Conservation (phyloP, 352 stramenopile genomes). For the Pythium aquatile region DNA sequence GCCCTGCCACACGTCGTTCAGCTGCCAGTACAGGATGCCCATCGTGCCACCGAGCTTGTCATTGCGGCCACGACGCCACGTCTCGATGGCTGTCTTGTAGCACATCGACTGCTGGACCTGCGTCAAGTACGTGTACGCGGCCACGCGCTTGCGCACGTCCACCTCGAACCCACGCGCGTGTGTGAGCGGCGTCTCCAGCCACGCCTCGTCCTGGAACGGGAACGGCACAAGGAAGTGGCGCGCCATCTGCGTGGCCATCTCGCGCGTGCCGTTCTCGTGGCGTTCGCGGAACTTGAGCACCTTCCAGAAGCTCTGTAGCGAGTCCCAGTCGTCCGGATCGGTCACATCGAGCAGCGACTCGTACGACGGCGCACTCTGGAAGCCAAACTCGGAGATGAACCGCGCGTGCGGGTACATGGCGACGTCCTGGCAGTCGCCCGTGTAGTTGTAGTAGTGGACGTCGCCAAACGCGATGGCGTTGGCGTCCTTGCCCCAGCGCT, state of each 20-base stretch:
- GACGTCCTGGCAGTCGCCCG: constrained; percentile 71
- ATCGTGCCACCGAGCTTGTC: constrained; percentile 51
- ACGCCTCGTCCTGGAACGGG: constrained; percentile 56
- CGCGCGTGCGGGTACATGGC: constrained; percentile 64
- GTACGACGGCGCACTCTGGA: constrained; percentile 76
- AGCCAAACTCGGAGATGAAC: constrained; percentile 88
- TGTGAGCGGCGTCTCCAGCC: constrained; percentile 32
- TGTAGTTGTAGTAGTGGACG: constrained; percentile 87
- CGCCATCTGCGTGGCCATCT: constrained; percentile 72
- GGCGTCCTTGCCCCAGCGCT: constrained; percentile 66
- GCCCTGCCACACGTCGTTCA: constrained; percentile 88
- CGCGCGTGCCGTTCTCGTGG: constrained; percentile 68
- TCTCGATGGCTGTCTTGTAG: constrained; percentile 73
- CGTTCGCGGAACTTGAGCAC: constrained; percentile 80
- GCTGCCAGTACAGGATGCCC: constrained; percentile 87
- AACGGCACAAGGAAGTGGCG: constrained; percentile 73
- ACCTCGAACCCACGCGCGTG: background rate
- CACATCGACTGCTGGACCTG: constrained; percentile 79
- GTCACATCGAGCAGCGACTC: constrained; percentile 52
- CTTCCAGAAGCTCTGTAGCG: constrained; percentile 70
- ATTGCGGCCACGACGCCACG: constrained; percentile 67
- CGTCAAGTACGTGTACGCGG: constrained; percentile 69
- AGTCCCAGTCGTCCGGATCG: constrained; percentile 47
- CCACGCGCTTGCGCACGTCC: constrained; percentile 36
- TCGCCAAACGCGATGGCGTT: constrained; percentile 68